phyloP scores from a whole-genome alignment of 495 filamentous ascomycete species.

The Talaromyces adpressus region DNA sequence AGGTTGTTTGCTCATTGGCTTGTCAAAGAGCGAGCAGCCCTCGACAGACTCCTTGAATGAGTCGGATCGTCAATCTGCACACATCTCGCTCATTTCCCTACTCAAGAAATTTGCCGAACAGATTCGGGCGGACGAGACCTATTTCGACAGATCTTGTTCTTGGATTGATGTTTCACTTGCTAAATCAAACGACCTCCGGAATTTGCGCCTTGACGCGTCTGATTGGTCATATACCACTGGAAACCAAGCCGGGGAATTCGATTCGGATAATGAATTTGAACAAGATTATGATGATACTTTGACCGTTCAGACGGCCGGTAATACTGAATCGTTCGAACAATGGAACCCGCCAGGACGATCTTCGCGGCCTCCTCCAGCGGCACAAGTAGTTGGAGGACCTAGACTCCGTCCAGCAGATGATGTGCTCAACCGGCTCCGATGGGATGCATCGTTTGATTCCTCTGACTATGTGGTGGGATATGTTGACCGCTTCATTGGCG shows the following conservation, averaged over 20 bases:
- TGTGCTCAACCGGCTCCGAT: constrained; percentile 64
- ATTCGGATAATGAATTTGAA: constrained; percentile 5
- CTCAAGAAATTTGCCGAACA: constrained; percentile 41
- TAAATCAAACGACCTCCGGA: constrained; percentile 25
- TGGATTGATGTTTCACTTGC: constrained; percentile 41
- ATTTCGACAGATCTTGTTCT: constrained; percentile 37
- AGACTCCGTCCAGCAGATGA: constrained; percentile 30
- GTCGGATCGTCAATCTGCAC: constrained; percentile 7
- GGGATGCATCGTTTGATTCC: constrained; percentile 57
- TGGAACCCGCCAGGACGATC: not conserved
- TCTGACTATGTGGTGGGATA: constrained; percentile 68
- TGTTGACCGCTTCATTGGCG: constrained; percentile 64
- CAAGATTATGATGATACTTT: not conserved
- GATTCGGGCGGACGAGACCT: constrained; percentile 36
- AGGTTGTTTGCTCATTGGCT: constrained; percentile 50
- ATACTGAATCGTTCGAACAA: not conserved
- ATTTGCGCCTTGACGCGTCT: constrained; percentile 30
- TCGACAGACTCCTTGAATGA: not conserved
- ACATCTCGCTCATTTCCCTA: constrained; percentile 25
- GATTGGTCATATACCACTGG: not conserved
- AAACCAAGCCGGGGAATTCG: not conserved
- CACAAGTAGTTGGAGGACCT: not conserved
- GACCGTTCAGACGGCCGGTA: not conserved
- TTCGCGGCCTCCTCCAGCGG: not conserved
- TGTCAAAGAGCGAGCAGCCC: constrained; percentile 24